Evolutionary conservation across 2,329 filamentous ascomycete genomes (phyloP).

Genomic region (Dactylella cylindrospora): DNA sequence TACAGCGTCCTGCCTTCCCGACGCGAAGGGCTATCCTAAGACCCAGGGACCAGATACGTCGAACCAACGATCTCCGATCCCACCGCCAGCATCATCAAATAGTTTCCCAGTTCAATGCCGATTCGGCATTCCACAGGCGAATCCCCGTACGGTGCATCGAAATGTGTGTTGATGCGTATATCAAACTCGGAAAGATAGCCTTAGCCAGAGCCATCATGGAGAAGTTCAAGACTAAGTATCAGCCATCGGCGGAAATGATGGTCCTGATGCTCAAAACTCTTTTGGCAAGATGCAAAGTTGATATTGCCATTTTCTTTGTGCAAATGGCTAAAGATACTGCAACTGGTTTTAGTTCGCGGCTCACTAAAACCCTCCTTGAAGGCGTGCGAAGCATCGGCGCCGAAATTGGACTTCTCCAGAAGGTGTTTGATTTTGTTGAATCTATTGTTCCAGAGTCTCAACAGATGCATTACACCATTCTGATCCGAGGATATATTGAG

Average conservation of each 20-base stretch:
- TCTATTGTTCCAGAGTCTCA: conserved; percentile 20
- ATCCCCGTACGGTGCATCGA: not conserved
- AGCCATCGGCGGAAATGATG: conserved; percentile 24
- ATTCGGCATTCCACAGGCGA: not conserved
- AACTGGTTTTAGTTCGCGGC: conserved; percentile 11
- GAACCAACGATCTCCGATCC: not conserved
- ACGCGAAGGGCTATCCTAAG: not conserved
- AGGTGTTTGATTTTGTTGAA: conserved; percentile 33
- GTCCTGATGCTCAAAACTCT: conserved; percentile 18
- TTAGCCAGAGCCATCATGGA: conserved; percentile 15
- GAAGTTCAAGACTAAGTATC: conserved; percentile 24
- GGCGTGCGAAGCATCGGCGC: conserved; percentile 21
- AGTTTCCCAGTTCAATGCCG: not conserved
- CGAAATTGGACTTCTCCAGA: conserved; percentile 13
- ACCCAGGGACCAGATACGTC: too few relatives aligned
- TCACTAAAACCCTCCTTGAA: conserved; percentile 26
- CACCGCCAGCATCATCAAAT: not conserved
- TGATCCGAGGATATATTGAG: conserved; percentile 46
- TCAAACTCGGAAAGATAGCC: conserved; percentile 18
- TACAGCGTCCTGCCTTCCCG: conserved; percentile 2
- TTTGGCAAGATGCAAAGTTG: conserved; percentile 29
- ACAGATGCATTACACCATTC: conserved; percentile 44
- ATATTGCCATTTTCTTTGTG: conserved; percentile 27
- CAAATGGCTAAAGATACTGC: conserved; percentile 36
- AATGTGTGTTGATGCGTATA: conserved; percentile 11